Conservation (phyloP, 2,329 filamentous ascomycete genomes). For the Ceratocystis ficicola region DNA sequence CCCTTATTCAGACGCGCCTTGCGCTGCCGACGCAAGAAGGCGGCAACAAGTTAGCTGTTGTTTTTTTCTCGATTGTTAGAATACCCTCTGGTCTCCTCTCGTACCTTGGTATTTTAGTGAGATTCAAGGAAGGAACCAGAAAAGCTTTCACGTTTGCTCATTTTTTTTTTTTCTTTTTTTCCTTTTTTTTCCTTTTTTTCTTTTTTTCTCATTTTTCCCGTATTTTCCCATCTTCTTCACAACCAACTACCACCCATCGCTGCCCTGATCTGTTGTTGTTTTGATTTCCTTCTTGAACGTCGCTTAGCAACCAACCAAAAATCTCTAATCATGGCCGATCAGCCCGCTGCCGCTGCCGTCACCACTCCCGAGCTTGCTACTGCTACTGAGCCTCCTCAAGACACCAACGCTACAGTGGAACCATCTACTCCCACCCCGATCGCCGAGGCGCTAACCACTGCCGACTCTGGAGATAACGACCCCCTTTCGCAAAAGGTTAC, state of each 20-base stretch:
- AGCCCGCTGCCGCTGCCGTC: not conserved
- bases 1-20: not conserved
- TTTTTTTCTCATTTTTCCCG: too few species aligned
- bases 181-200: not conserved
- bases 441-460: too few species aligned
- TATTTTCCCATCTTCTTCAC: too few species aligned
- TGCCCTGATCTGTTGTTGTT: too few species aligned
- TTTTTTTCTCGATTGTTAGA: too few species aligned
- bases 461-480: constrained; percentile 21
- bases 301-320: not conserved
- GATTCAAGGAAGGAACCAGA: not conserved
- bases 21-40: not conserved
- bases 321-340: constrained; percentile 14
- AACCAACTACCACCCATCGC: too few species aligned
- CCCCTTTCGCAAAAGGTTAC: constrained; percentile 33
- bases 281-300: constrained; percentile 1
- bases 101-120: too few species aligned
- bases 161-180: not conserved
- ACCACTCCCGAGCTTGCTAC: not conserved
- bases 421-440: too few species aligned
- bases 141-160: not conserved
- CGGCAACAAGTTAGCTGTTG: not conserved
- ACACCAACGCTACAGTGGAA: too few species aligned
- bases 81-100: too few species aligned
- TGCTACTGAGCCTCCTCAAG: not conserved